Evolutionary conservation across 2,329 filamentous ascomycete genomes (phyloP), one percentile per base, ranked within the genome.

Genomic region (Sporothrix mexicana): DNA sequence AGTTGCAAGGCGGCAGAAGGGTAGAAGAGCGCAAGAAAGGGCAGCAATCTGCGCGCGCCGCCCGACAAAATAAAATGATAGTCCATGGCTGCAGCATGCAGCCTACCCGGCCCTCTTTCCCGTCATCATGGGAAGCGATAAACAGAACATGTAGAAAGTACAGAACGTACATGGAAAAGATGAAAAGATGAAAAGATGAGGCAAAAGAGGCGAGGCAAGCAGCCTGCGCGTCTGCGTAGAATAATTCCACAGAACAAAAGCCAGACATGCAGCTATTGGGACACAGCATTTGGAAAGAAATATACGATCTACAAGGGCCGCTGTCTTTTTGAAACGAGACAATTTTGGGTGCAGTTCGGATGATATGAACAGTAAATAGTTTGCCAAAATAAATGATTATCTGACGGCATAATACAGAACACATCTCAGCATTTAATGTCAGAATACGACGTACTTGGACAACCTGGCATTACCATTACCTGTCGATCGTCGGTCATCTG

Each of bases 171-270:
- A n/a, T n/a, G 59, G 30, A 61, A 20, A 20, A 20, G 17, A 7
- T 9, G 57, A 36, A 61, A 25, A 41, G 25, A n/a, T 7, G 12
- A 15, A 20, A 3, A 13, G 9, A 25, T 36, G 53, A 61, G 57
- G 13, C 13, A 7, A 3, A 13, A 13, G 17, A 13, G 13, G 57
- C 13, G 25, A 41, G 30, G n/a, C 25, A 41, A 15, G 13, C 25
- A 61, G 25, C 13, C n/a, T 30, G 4, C n/a, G n/a, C n/a, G 57
- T 0, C 57, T 41, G n/a, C 30, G 59, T 62, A 62, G 59, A 62
- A 62, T 62, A 62, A 45, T 64, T 64, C 59, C 59, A 64, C 59
- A 64, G 41, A 45, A 45, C 3, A 25, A 62, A 64, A 45, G 59
- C 9, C 59, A 64, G 17, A 64, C 36, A 23, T 23, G 59, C 59